Base-by-base conservation (phyloP, 495 filamentous ascomycete species). In the Corynascus novoguineensis region DNA sequence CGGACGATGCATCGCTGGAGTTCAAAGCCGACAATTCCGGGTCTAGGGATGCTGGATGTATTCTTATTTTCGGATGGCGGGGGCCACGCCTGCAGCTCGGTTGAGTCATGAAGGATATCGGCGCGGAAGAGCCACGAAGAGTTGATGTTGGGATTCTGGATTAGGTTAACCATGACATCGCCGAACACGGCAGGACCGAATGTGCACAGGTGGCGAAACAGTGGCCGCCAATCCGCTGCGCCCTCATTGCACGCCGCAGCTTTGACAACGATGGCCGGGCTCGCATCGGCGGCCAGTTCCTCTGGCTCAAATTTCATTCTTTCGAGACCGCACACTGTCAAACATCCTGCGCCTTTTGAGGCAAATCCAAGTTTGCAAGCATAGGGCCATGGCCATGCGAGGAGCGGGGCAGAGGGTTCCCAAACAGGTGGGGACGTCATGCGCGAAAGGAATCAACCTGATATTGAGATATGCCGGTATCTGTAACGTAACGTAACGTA, bases 131-230 rank as follows among this genome's bases (percentile, higher is more conserved):
- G 78, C 76, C 86, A 85, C 15, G 78, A 85, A 3, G 88, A 88
- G 59, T 87, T 92, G 75, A 92, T 81, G 58, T 96, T 95, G 8
- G 92, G 91, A 68, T 96, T 95, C 45, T 76, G 76, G 61, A 95
- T 79, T 41, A 95, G 79, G 57, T 89, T 89, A 50, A 82, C 66
- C 77, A 89, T 84, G 45, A 88, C 81, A 29, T 78, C 68, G 32
- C 75, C 64, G 66, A 92, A 90, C 46, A 79, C 71, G 34, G 77
- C 69, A 3, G 80, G 77, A 4, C 76, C 60, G 62, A 89, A 90
- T 10, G 77, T 65, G 64, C 84, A 87, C 19, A 59, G 60, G 53
- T 79, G 75, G 57, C 69, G 68, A 55, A 75, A 75, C 5, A 83
- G 60, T 24, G 80, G 78, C 11, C 66, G 71, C 82, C 82, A 85